Evolutionary conservation across 148 eudicot species (phyloP).

Genomic region (Fagopyrum homotropicum): DNA sequence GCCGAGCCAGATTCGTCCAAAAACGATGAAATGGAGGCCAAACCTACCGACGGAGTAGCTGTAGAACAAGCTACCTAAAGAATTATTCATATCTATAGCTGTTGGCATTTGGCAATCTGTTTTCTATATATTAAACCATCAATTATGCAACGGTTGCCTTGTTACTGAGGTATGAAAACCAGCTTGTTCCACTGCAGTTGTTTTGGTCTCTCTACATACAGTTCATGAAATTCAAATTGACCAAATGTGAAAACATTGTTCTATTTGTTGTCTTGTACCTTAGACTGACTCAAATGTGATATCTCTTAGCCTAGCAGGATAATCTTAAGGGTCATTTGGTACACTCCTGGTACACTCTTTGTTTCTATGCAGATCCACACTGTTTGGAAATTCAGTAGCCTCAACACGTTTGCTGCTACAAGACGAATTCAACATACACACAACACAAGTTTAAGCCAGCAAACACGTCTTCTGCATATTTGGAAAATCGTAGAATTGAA

Average conservation of each 20-base stretch:
- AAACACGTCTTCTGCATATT: too few relatives aligned
- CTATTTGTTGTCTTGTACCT: background rate
- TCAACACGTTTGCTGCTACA: slow-evolving; percentile 90
- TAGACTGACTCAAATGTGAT: background rate
- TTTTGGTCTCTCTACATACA: background rate
- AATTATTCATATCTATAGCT: background rate
- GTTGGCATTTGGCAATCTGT: background rate
- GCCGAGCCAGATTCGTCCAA: slow-evolving; percentile 4
- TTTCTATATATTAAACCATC: slow-evolving; percentile 5
- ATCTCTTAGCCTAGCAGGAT: too few relatives aligned
- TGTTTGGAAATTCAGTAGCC: slow-evolving; percentile 80
- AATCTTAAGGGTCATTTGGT: too few relatives aligned
- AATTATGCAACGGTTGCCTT: slow-evolving; percentile 68
- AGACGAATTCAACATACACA: slow-evolving; percentile 96
- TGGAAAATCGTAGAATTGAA: too few relatives aligned
- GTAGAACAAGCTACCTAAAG: background rate
- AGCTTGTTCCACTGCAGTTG: background rate
- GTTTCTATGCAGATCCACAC: slow-evolving; percentile 38
- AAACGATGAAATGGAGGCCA: slow-evolving; percentile 6
- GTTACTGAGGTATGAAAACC: slow-evolving; percentile 54
- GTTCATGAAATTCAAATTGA: too few relatives aligned
- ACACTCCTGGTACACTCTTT: too few relatives aligned
- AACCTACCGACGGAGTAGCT: background rate
- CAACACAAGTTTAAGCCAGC: too few relatives aligned
- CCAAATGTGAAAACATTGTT: too few relatives aligned